Conservation (phyloP, 495 filamentous ascomycete species). For the Xylaria telfairii region DNA sequence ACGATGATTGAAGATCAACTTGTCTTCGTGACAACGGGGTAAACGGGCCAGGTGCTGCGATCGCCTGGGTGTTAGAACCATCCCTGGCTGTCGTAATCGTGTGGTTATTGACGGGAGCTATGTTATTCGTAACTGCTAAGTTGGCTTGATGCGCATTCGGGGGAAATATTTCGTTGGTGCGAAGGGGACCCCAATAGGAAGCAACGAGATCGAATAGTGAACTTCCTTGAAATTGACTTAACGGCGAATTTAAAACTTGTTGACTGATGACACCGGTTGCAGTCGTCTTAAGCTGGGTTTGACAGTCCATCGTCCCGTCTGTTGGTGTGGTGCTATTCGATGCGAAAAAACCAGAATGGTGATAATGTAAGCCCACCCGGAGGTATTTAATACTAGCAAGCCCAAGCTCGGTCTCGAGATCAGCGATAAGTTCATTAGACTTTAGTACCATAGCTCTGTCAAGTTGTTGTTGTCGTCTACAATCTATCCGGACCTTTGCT, state of each 20-base stretch:
- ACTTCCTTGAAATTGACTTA: conserved; percentile 48
- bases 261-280: conserved; percentile 49
- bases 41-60: not conserved
- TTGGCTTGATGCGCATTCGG: conserved; percentile 33
- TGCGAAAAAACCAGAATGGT: conserved; percentile 55
- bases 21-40: conserved; percentile 1
- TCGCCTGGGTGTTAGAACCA: not conserved
- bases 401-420: conserved; percentile 57
- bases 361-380: conserved; percentile 53
- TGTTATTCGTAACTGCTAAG: not conserved
- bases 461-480: conserved; percentile 15
- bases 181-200: conserved; percentile 48
- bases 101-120: not conserved
- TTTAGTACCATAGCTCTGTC: conserved; percentile 36
- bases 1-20: not conserved
- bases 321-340: conserved; percentile 7
- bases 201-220: conserved; percentile 52
- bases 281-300: conserved; percentile 52
- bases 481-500: conserved; percentile 41
- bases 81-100: not conserved
- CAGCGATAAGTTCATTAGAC: conserved; percentile 57
- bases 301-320: conserved; percentile 32
- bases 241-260: conserved; percentile 41
- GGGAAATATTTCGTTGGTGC: conserved; percentile 48
- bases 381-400: conserved; percentile 47